A percentile compares a stretch with the other conserved stretches of the same genome.
Evolutionary conservation across 805 yeast genomes (phyloP).

Genomic region (Martiniozyma abietophila): DNA sequence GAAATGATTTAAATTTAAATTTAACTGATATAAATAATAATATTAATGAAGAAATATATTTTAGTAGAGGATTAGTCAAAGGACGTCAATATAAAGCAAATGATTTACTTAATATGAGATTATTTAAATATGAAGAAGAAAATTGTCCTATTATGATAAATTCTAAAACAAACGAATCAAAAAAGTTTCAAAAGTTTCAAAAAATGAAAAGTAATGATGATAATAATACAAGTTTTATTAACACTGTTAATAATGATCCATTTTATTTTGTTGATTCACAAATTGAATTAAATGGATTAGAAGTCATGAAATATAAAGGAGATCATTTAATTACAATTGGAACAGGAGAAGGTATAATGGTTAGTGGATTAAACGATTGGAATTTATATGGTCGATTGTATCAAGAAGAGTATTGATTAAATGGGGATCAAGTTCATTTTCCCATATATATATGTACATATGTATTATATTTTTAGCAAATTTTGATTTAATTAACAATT

Average conservation of each 20-base stretch:
- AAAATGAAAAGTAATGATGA: background rate
- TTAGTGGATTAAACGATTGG: constrained; percentile 61
- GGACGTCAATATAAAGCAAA: background rate
- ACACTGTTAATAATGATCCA: constrained; percentile 14
- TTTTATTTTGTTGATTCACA: constrained; percentile 20
- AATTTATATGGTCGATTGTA: too few relatives aligned
- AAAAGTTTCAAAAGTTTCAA: background rate
- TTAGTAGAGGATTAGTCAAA: too few relatives aligned
- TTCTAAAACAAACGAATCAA: background rate
- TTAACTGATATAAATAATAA: too few relatives aligned
- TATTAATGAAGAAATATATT: too few relatives aligned
- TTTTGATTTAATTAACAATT: background rate
- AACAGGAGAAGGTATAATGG: constrained; percentile 48
- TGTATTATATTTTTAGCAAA: background rate
- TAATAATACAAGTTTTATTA: background rate
- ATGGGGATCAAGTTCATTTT: too few relatives aligned
- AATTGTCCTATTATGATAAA: constrained; percentile 2
- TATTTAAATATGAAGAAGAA: constrained; percentile 3
- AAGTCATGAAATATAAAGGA: constrained; percentile 41
- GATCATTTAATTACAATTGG: constrained; percentile 47
- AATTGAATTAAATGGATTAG: constrained; percentile 50
- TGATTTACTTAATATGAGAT: background rate
- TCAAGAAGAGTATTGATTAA: too few relatives aligned
- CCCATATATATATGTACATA: background rate
- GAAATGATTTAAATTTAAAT: too few relatives aligned